phyloP scores from a whole-genome alignment of 2,329 filamentous ascomycete species.

The Orbilia blumenaviensis region DNA sequence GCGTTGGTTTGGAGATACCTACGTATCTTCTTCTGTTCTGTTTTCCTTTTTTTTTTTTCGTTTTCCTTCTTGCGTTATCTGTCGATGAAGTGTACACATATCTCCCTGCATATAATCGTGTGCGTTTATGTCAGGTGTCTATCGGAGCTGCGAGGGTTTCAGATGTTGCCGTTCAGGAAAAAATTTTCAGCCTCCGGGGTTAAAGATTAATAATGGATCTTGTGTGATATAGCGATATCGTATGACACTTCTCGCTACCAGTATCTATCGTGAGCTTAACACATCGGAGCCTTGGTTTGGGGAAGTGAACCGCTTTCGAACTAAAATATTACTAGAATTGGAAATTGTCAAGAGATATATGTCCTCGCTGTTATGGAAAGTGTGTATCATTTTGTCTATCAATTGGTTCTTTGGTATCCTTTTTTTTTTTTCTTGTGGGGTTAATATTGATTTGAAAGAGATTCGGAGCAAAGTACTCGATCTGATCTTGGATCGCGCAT shows the following conservation, averaged over 20 bases:
- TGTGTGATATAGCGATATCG: not conserved
- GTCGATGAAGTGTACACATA: too few relatives aligned
- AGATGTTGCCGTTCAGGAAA: not conserved
- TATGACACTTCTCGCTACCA: not conserved
- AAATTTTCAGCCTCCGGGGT: not conserved
- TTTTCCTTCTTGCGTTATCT: not conserved
- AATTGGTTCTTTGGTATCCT: not conserved
- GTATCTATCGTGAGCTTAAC: too few relatives aligned
- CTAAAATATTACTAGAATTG: conserved; percentile 23
- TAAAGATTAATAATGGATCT: not conserved
- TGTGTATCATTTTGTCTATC: conserved; percentile 13
- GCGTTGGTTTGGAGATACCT: conserved; percentile 5
- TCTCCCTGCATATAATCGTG: not conserved
- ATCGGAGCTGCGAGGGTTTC: not conserved
- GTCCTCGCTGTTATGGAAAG: conserved; percentile 11
- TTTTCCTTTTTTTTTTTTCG: not conserved
- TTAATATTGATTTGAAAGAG: too few relatives aligned
- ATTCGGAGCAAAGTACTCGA: too few relatives aligned
- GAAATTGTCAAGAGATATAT: conserved; percentile 31
- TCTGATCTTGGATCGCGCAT: too few relatives aligned
- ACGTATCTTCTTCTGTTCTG: not conserved
- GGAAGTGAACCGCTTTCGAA: not conserved
- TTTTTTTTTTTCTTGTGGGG: not conserved
- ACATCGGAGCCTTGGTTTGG: not conserved
- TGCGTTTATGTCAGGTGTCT: not conserved